Percentiles rank a stretch among this genome's conserved stretches.
Evolutionary conservation across 129 eudicot genomes (phyloP).

Genomic region (Lactuca saligna): DNA sequence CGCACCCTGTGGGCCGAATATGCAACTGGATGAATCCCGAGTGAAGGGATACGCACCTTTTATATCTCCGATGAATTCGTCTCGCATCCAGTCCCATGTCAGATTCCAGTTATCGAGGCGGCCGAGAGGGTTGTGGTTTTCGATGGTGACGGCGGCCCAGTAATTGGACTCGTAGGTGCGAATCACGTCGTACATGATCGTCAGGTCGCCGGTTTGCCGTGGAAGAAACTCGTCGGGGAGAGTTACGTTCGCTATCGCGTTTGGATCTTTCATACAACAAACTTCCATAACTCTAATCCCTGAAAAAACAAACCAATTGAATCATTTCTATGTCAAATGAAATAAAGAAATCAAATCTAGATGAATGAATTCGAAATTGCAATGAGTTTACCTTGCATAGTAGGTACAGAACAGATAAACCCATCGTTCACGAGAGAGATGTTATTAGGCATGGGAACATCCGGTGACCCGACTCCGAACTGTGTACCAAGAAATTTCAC

Average conservation of each 20-base stretch:
- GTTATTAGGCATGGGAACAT: constrained; percentile 68
- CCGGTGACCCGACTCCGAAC: constrained; percentile 56
- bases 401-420: constrained; percentile 54
- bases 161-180: constrained; percentile 55
- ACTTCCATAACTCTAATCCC: constrained; percentile 58
- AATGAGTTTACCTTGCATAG: constrained; percentile 45
- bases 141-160: constrained; percentile 76
- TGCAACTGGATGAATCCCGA: constrained; percentile 56
- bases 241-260: constrained; percentile 38
- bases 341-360: background rate
- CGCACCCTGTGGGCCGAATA: constrained; percentile 59
- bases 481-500: constrained; percentile 65
- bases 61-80: constrained; percentile 63
- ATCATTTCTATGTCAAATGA: background rate
- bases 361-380: too few relatives aligned
- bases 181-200: constrained; percentile 74
- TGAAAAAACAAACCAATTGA: constrained; percentile 17
- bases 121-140: constrained; percentile 74
- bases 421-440: constrained; percentile 74
- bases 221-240: constrained; percentile 54
- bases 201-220: constrained; percentile 72
- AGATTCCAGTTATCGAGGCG: constrained; percentile 82
- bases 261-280: constrained; percentile 58
- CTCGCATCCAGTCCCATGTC: constrained; percentile 90
- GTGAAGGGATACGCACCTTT: constrained; percentile 69